Conservation (phyloP, 768 basidiomycete species). For the Suillus sp. region DNA sequence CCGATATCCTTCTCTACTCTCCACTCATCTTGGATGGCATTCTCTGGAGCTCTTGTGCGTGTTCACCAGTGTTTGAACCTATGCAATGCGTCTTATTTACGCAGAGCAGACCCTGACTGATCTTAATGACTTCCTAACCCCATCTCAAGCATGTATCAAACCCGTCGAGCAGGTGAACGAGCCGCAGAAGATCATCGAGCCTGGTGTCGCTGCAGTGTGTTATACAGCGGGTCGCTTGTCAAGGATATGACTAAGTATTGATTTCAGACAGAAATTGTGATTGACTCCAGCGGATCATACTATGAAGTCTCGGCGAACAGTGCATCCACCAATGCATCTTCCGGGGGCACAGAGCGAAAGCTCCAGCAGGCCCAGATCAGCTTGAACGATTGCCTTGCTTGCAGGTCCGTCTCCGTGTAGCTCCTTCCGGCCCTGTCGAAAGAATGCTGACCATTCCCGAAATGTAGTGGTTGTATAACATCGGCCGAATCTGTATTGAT, state of each 20-base stretch:
- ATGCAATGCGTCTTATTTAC: conserved; percentile 14
- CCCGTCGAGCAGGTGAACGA: conserved; percentile 68
- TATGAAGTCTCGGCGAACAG: conserved; percentile 68
- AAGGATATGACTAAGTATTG: conserved; percentile 6
- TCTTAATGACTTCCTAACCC: conserved; percentile 96
- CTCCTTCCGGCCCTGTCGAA: neutral
- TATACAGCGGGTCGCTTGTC: conserved; percentile 1
- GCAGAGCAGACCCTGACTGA: conserved; percentile 78
- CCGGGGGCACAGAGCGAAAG: conserved; percentile 48
- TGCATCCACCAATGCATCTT: conserved; percentile 18
- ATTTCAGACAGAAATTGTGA: conserved; percentile 84
- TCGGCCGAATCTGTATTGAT: conserved; percentile 98
- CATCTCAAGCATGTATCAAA: conserved; percentile 96
- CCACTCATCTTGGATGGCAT: conserved; percentile 59
- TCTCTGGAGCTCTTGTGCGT: conserved; percentile 83
- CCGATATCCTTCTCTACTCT: neutral
- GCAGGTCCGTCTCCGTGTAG: conserved; percentile 65
- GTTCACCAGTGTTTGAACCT: neutral
- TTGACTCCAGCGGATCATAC: conserved; percentile 84
- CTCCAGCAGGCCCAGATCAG: conserved; percentile 94
- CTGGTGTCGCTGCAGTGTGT: conserved; percentile 46
- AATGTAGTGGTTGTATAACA: conserved; percentile 89
- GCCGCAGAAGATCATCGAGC: conserved; percentile 41
- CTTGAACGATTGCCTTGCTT: conserved; percentile 96
- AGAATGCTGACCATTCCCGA: conserved; percentile 13